These are phyloP conservation scores for Parathielavia hyrcaniae DNA, from an alignment of 495 filamentous ascomycete species.

Conservation along the genomic window DNA sequence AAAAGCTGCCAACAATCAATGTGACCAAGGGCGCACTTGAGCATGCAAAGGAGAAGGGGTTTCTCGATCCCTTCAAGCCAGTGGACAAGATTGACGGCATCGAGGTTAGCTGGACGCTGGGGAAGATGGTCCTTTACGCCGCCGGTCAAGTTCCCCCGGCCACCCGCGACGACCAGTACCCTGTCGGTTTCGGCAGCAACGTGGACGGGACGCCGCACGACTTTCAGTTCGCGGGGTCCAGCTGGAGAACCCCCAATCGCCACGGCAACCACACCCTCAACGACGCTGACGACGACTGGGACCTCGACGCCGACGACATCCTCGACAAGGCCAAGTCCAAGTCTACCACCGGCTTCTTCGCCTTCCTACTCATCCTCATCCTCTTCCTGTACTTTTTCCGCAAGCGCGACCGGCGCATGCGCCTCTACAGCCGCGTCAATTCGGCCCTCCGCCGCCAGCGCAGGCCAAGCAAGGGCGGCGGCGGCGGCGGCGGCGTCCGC, in stretches of 20 bases:
- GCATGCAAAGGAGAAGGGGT: constrained; percentile 69
- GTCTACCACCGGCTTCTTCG: constrained; percentile 68
- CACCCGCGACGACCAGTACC: constrained; percentile 48
- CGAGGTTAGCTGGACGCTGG: constrained; percentile 97
- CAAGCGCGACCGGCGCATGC: constrained; percentile 63
- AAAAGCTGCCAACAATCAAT: constrained; percentile 52
- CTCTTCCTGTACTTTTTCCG: constrained; percentile 53
- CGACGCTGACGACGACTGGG: constrained; percentile 57
- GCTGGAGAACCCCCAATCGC: constrained; percentile 38
- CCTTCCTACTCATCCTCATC: constrained; percentile 59
- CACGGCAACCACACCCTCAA: constrained; percentile 33
- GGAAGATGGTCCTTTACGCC: constrained; percentile 96
- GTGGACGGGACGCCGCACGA: constrained; percentile 55
- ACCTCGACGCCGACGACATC: constrained; percentile 52
- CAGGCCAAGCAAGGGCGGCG: constrained; percentile 47
- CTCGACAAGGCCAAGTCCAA: constrained; percentile 61
- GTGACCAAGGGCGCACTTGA: constrained; percentile 66
- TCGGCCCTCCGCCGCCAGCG: constrained; percentile 47
- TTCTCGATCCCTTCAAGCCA: constrained; percentile 81
- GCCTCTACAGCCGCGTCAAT: constrained; percentile 55
- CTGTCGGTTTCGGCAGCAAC: constrained; percentile 92
- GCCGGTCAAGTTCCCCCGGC: constrained; percentile 73
- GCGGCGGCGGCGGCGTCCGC: constrained; percentile 50
- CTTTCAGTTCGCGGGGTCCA: constrained; percentile 79
- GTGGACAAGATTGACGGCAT: constrained; percentile 87